Conservation (phyloP, 202 grass and related monocot genomes). For the Bolboschoenoplectus hybrid region DNA sequence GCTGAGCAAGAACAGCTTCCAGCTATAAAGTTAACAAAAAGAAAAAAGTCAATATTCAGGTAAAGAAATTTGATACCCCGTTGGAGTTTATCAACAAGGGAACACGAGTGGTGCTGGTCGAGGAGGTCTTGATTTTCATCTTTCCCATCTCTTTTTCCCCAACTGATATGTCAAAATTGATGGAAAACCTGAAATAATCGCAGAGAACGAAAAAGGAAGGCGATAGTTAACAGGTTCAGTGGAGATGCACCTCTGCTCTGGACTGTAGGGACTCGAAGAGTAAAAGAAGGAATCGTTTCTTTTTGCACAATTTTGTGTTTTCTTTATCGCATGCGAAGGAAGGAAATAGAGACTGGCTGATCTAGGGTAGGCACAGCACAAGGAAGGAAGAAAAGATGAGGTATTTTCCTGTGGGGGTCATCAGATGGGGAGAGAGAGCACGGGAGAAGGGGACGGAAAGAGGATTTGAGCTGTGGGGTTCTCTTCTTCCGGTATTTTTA, state of each 20-base stretch:
- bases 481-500: not conserved
- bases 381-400: not conserved
- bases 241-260: not conserved
- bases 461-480: not conserved
- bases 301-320: not conserved
- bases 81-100: slow-evolving; percentile 34
- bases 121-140: slow-evolving; percentile 9
- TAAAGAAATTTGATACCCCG: slow-evolving; percentile 25
- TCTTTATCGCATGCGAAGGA: not conserved
- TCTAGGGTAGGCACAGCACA: not conserved
- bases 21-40: not conserved
- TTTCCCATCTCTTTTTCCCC: slow-evolving; percentile 11
- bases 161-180: not conserved
- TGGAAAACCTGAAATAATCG: not conserved
- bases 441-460: not conserved
- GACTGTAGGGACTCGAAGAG: not conserved
- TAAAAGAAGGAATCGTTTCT: not conserved
- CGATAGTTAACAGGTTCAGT: not conserved
- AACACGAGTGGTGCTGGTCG: not conserved
- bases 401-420: not conserved
- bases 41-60: not conserved
- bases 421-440: too few relatives aligned
- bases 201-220: not conserved
- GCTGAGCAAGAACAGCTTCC: not conserved
- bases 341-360: not conserved